phyloP scores from a whole-genome alignment of 2,329 filamentous ascomycete species.

The Aspergillus ochraceus region DNA sequence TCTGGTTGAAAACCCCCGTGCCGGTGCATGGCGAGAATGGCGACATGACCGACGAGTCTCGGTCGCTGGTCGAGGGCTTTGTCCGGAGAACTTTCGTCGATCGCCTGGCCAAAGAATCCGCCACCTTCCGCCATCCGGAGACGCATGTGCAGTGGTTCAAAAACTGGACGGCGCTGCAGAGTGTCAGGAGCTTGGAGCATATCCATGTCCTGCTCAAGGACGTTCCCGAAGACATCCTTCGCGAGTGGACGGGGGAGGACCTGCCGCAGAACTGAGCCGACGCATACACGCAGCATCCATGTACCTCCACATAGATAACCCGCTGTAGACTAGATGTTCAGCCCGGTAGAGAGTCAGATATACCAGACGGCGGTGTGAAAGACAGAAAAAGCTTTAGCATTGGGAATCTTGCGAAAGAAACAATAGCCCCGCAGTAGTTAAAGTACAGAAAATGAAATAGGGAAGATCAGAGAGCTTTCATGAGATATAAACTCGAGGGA shows the following conservation, averaged over 20 bases:
- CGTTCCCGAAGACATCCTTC: constrained; percentile 46
- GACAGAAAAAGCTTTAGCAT: constrained; percentile 9
- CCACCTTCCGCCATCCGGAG: constrained; percentile 29
- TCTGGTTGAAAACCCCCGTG: constrained; percentile 58
- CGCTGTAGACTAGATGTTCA: not conserved
- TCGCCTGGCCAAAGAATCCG: constrained; percentile 39
- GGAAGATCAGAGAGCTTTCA: not conserved
- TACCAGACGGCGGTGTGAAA: not conserved
- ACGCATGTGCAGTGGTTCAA: constrained; percentile 64
- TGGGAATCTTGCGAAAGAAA: constrained; percentile 19
- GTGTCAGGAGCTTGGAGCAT: constrained; percentile 59
- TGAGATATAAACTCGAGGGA: not conserved
- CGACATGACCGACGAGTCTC: constrained; percentile 53
- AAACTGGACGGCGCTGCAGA: constrained; percentile 63
- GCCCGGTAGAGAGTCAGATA: not conserved
- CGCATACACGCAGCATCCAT: not conserved
- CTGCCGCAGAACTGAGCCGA: not conserved
- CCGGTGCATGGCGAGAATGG: constrained; percentile 47
- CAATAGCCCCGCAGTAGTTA: not conserved
- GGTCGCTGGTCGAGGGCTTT: constrained; percentile 50
- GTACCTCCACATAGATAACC: not conserved
- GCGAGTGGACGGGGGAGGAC: constrained; percentile 46
- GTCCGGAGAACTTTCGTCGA: constrained; percentile 51
- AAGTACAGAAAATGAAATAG: constrained; percentile 8
- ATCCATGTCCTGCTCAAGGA: constrained; percentile 55